Evolutionary conservation across 768 basidiomycete genomes (phyloP).

Genomic region (Boletus subcaerulescens): DNA sequence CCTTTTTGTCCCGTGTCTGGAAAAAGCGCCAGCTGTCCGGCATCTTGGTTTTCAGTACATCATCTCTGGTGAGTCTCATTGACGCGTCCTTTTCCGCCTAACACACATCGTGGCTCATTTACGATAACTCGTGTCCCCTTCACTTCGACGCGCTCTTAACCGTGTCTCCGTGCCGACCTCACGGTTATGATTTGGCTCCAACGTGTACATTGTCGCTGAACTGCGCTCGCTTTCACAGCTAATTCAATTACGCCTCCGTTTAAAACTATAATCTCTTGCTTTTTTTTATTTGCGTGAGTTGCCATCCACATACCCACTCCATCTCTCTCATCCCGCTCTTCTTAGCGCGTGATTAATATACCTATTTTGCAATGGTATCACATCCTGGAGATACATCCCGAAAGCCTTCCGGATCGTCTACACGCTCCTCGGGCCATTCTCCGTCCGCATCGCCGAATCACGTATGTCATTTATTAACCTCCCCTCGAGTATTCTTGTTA

Average conservation of each 20-base stretch:
- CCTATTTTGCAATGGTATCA: conserved; percentile 29
- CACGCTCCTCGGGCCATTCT: conserved; percentile 60
- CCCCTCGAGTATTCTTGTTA: conserved; percentile 1
- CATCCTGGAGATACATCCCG: conserved; percentile 47
- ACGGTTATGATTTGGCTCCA: conserved; percentile 12
- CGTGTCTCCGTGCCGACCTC: conserved; percentile 32
- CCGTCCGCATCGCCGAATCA: conserved; percentile 58
- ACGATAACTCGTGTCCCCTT: conserved; percentile 27
- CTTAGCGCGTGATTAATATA: conserved; percentile 31
- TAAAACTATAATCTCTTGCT: conserved; percentile 32
- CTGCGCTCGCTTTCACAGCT: conserved; percentile 27
- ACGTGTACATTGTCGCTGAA: conserved; percentile 27
- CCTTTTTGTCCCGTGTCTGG: conserved; percentile 21
- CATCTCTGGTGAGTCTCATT: conserved; percentile 32
- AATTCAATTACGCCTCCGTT: conserved; percentile 34
- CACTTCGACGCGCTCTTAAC: conserved; percentile 30
- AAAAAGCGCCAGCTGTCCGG: conserved; percentile 17
- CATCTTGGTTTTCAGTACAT: conserved; percentile 29
- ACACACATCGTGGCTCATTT: conserved; percentile 32
- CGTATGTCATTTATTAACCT: conserved; percentile 38
- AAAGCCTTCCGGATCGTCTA: conserved; percentile 70
- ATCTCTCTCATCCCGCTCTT: conserved; percentile 17
- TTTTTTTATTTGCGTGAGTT: conserved; percentile 31
- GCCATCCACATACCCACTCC: conserved; percentile 3
- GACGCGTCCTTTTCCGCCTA: conserved; percentile 29